A percentile compares a stretch with the other conserved stretches of the same genome.
Evolutionary conservation across 2,329 filamentous ascomycete species (phyloP).

Genomic region (Colletotrichum brevisporum): DNA sequence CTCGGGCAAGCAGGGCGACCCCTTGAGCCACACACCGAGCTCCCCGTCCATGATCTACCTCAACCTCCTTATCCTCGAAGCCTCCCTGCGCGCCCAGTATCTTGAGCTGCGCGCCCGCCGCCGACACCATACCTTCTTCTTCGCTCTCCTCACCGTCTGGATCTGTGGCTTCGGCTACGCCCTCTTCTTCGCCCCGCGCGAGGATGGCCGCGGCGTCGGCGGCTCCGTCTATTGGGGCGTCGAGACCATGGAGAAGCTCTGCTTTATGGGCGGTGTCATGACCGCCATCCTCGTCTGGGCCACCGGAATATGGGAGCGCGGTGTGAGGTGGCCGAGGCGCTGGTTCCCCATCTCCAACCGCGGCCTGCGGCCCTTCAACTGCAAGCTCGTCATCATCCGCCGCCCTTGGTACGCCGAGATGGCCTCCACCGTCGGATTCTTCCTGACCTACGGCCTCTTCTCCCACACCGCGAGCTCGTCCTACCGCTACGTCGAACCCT

Average conservation of each 20-base stretch:
- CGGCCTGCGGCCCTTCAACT: slow-evolving; percentile 92
- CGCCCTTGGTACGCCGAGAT: slow-evolving; percentile 86
- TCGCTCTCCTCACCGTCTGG: slow-evolving; percentile 85
- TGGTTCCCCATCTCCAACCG: slow-evolving; percentile 93
- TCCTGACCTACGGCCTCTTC: slow-evolving; percentile 82
- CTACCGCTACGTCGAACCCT: slow-evolving; percentile 83
- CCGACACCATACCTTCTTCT: slow-evolving; percentile 93
- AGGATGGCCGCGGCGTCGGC: slow-evolving; percentile 91
- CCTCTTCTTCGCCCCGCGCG: slow-evolving; percentile 93
- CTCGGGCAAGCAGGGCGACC: slow-evolving; percentile 71
- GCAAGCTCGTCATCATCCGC: slow-evolving; percentile 92
- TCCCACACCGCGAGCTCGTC: slow-evolving; percentile 77
- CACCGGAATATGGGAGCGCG: slow-evolving; percentile 96
- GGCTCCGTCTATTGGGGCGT: slow-evolving; percentile 97
- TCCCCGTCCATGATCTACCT: slow-evolving; percentile 97
- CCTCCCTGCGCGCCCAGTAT: slow-evolving; percentile 92
- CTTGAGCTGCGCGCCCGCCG: slow-evolving; percentile 89
- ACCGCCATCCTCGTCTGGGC: slow-evolving; percentile 91
- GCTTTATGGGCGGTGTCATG: slow-evolving; percentile 90
- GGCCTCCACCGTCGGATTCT: slow-evolving; percentile 79
- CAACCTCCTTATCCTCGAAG: slow-evolving; percentile 96
- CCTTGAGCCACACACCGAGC: slow-evolving; percentile 85
- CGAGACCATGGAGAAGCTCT: slow-evolving; percentile 90
- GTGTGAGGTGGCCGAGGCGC: slow-evolving; percentile 91
- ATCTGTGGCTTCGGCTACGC: slow-evolving; percentile 88